Evolutionary conservation across 352 stramenopile species (phyloP), one percentile per base, ranked within the genome.

Genomic region (Hyaloperonospora arabidopsidis): DNA sequence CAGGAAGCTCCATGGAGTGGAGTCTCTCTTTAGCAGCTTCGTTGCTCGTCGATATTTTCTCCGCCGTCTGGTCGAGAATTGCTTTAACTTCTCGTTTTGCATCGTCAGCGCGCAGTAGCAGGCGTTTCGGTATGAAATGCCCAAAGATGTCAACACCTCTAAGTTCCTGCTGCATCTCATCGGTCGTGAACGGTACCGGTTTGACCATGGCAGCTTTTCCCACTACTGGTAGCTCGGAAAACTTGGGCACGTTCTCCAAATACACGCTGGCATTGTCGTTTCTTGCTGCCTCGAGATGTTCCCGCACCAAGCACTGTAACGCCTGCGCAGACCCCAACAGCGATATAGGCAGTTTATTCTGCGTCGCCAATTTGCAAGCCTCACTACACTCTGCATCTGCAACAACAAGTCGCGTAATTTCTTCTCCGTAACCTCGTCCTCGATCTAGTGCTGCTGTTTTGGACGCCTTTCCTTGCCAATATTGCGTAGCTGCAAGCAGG

Each of bases 251-350:
- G 12, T 87, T 88, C 50, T 89, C 82, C 43, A 89, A 46, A 56
- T 92, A 92, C 49, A 92, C 79, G 43, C 74, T 88, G 23, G 74
- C 70, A 63, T 92, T 92, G 61, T 92, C 82, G 67, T 90, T 90
- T 38, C 63, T 72, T 17, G 82, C 82, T 7, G 56, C 67, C 17
- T 72, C 65, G 12, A 89, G 72, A 19, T 73, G 58, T 29, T 89
- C 77, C 36, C 70, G 67, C 4, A 87, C 60, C 23, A 87, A 69
- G 11, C 63, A 61, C 52, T 88, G 74, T 50, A 89, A 56, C 18
- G 76, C 60, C 34, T 72, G 67, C 19, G 73, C 63, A 18, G 78
- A 88, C 57, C 85, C 63, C 17, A 76, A 55, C 15, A 88, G 59
- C 49, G 74, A 72, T 23, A 45, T 46, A 1, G 79, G 79, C n/a